Percentiles rank a stretch among this genome's conserved stretches.
Evolutionary conservation across 2,329 filamentous ascomycete species (phyloP).

Genomic region (Phialocephala sp.): DNA sequence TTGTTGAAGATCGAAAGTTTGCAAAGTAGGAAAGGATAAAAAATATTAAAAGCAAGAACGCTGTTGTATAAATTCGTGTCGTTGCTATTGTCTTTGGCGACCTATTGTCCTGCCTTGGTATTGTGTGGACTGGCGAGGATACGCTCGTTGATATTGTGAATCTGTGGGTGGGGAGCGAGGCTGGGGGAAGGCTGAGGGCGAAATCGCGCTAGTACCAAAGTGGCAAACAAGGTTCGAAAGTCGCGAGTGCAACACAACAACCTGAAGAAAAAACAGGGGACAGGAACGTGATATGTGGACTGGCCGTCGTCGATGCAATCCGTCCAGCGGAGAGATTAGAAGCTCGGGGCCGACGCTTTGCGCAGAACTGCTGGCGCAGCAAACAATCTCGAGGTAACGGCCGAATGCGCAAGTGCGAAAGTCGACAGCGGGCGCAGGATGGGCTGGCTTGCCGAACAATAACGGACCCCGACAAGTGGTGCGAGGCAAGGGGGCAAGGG

Average conservation of each 20-base stretch:
- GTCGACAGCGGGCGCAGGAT: neutral
- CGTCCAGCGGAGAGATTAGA: slow-evolving; percentile 28
- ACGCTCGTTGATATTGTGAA: neutral
- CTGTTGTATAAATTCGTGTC: neutral
- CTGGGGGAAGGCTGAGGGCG: neutral
- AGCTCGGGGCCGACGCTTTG: slow-evolving; percentile 19
- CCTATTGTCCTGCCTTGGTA: neutral
- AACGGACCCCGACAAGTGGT: neutral
- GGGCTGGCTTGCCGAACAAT: neutral
- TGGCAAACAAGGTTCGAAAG: neutral
- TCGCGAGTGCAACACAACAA: slow-evolving; percentile 6
- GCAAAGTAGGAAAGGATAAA: neutral
- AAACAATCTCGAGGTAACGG: slow-evolving; percentile 8
- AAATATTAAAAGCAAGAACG: slow-evolving; percentile 6
- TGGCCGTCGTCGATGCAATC: slow-evolving; percentile 23
- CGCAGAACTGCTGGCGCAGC: slow-evolving; percentile 15
- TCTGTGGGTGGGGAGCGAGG: neutral
- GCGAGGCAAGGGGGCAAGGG: neutral
- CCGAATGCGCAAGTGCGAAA: neutral
- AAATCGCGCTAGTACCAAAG: neutral
- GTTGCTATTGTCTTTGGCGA: neutral
- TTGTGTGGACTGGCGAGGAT: neutral
- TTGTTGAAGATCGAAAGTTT: slow-evolving; percentile 5
- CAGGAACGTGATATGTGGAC: slow-evolving; percentile 1
- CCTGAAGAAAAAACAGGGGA: neutral